Conservation (phyloP, 176 grass and related monocot genomes). For the Hordeum vulgare region MorexV3_pseudomolecules_assembly NC_058524.1:610925800-610926299, state of each 20-base stretch:
- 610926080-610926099: constrained; percentile 92
- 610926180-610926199: constrained; percentile 17
- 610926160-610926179: background rate
- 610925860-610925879: constrained; percentile 66
- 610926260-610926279: constrained; percentile 33
- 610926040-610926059: constrained; percentile 83
- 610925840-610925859: constrained; percentile 74
- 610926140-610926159: constrained; percentile 12
- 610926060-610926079: constrained; percentile 62
- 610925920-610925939: constrained; percentile 60
- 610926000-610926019: constrained; percentile 62
- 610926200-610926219: background rate
- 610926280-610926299: constrained; percentile 25
- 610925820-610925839: constrained; percentile 89
- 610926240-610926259: too few relatives aligned
- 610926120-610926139: constrained; percentile 55
- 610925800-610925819: constrained; percentile 27
- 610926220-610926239: too few relatives aligned
- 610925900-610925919: constrained; percentile 50
- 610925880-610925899: constrained; percentile 48
- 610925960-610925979: constrained; percentile 45
- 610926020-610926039: constrained; percentile 78
- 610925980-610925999: constrained; percentile 56
- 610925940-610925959: constrained; percentile 23
- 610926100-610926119: constrained; percentile 59